phyloP scores from a whole-genome alignment of 2,329 filamentous ascomycete species.

The Aspergillus amoenus region DNA sequence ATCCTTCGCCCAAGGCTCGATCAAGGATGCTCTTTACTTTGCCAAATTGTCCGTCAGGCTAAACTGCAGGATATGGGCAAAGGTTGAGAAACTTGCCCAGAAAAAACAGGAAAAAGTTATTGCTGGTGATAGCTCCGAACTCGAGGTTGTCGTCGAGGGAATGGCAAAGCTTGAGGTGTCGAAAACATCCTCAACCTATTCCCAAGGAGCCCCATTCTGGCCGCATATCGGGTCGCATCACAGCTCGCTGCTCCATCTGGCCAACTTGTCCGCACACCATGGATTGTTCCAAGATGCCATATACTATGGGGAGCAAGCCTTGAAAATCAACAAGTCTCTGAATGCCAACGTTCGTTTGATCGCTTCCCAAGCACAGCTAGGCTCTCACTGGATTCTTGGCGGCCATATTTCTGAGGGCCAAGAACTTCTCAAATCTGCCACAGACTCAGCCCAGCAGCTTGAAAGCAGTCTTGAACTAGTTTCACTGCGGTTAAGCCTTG shows the following conservation, averaged over 20 bases:
- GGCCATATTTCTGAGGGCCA: constrained; percentile 51
- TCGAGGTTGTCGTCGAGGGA: constrained; percentile 39
- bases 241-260: constrained; percentile 69
- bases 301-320: constrained; percentile 82
- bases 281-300: constrained; percentile 86
- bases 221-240: constrained; percentile 72
- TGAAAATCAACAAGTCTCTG: constrained; percentile 71
- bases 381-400: constrained; percentile 51
- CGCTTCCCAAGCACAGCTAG: constrained; percentile 48
- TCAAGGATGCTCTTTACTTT: constrained; percentile 48
- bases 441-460: constrained; percentile 51
- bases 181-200: constrained; percentile 45
- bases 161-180: constrained; percentile 41
- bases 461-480: constrained; percentile 55
- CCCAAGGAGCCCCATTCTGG: constrained; percentile 73
- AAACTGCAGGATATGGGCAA: constrained; percentile 53
- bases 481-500: constrained; percentile 46
- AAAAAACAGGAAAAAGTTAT: constrained; percentile 33
- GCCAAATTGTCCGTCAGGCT: constrained; percentile 50
- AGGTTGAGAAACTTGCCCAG: constrained; percentile 47
- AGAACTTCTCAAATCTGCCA: constrained; percentile 60
- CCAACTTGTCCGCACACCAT: constrained; percentile 75
- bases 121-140: constrained; percentile 25
- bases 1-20: constrained; percentile 56
- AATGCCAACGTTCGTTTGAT: constrained; percentile 57